Base-by-base conservation (phyloP, 345 rosid genomes). In the Trapa bicornis region DNA sequence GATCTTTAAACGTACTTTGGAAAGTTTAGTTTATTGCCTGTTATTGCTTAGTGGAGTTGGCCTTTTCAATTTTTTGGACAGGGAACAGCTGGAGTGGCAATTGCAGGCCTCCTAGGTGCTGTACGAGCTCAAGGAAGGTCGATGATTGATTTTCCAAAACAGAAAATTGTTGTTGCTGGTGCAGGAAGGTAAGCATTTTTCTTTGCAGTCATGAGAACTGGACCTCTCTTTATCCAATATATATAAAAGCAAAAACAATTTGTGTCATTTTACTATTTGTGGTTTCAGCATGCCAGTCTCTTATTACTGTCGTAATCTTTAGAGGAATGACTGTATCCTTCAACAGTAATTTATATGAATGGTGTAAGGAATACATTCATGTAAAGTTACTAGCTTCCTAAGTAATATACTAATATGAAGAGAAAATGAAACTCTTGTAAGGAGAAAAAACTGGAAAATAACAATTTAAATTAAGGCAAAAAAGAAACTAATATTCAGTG, bases 51-150 rank as follows among this genome's bases (percentile, higher is more conserved):
- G n/a, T 66, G 56, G 13, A 1, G 48, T 14, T 64, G 15, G 32
- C 33, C 47, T n/a, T 41, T 72, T 45, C 48, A 16, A 60, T 65
- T 38, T 50, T 58, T 47, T 48, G 17, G 61, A 66, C 76, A 91
- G 97, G 99, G 97, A 72, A 94, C 99, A 37, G 97, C 97, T 67
- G 99, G 98, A 78, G 98, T 94, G 75, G 99, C 99, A 61, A 78
- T 91, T 60, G 96, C 96, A 83, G 98, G 99, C 66, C 96, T 90
- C 78, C 83, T 93, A 81, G 97, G 99, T 77, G 97, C 97, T 60
- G 99, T 91, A 68, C 87, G 99, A 83, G 97, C 97, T 71, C 95
- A 94, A 75, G 99, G 99, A 70, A 78, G 92, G 78, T 82, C 99
- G 16, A 88, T 94, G 96, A 86, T 94, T 66, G 99, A 90, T 82